Conservation (phyloP, 2,329 filamentous ascomycete genomes). For the Scortechinia acanthostroma region DNA sequence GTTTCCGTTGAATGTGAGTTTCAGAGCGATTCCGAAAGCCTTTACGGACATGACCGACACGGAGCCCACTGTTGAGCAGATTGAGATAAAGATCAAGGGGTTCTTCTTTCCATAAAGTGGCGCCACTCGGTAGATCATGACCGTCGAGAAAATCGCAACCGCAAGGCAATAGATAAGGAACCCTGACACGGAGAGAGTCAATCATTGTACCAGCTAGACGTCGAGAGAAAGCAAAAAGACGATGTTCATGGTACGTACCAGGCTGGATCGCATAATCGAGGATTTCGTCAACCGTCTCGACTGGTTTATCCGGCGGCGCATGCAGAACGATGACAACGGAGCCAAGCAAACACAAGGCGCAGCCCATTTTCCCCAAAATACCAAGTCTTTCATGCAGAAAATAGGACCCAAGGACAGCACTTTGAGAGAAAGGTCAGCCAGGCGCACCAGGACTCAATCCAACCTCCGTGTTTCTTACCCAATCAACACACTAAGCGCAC, state of each 20-base stretch:
- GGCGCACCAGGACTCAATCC: background rate
- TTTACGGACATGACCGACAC: conserved; percentile 99
- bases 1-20: conserved; percentile 84
- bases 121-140: conserved; percentile 95
- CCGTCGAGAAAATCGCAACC: conserved; percentile 74
- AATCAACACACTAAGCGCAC: conserved; percentile 88
- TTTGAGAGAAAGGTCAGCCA: conserved; percentile 7
- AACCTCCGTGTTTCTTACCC: conserved; percentile 33
- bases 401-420: conserved; percentile 88
- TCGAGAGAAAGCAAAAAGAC: conserved; percentile 9
- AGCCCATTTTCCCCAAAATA: conserved; percentile 85
- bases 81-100: conserved; percentile 90
- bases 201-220: background rate
- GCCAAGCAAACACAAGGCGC: conserved; percentile 90
- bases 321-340: conserved; percentile 97
- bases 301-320: conserved; percentile 86
- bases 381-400: conserved; percentile 86
- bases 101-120: conserved; percentile 90
- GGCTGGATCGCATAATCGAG: conserved; percentile 83
- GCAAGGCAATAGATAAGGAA: conserved; percentile 80
- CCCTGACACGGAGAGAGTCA: no score
- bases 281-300: conserved; percentile 86
- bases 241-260: conserved; percentile 53
- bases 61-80: conserved; percentile 93
- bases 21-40: conserved; percentile 93